phyloP scores from a whole-genome alignment of 2,329 filamentous ascomycete species.

The Chrysoporthe cubensis region DNA sequence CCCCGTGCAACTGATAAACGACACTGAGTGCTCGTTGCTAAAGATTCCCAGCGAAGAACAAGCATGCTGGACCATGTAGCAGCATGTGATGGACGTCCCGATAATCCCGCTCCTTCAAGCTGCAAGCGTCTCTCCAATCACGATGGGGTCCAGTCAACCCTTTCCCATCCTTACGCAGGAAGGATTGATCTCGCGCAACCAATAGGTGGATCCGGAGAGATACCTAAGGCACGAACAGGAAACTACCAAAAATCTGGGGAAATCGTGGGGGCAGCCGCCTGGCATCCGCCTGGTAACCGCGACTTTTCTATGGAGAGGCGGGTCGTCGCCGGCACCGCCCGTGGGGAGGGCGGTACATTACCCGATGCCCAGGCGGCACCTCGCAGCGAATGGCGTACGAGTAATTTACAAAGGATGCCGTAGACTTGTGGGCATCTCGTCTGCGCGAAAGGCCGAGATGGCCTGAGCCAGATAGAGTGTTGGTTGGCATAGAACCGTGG shows the following conservation, averaged over 20 bases:
- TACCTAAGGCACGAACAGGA: not conserved
- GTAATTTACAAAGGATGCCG: not conserved
- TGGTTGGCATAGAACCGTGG: not conserved
- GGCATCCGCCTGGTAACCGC: not conserved
- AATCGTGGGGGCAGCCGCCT: slow-evolving; percentile 8
- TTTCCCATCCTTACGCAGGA: not conserved
- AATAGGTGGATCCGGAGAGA: no score
- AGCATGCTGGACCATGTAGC: not conserved
- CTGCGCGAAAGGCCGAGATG: not conserved
- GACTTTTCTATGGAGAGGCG: not conserved
- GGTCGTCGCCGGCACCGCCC: no score
- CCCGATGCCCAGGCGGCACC: not conserved
- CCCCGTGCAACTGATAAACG: not conserved
- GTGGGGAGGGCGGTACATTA: not conserved
- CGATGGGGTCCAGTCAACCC: not conserved
- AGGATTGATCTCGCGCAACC: no score
- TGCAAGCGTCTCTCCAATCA: no score
- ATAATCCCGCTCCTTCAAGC: not conserved
- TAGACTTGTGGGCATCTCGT: not conserved
- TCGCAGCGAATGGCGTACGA: slow-evolving; percentile 1
- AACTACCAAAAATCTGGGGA: not conserved
- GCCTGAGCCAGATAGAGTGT: not conserved
- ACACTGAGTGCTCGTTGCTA: not conserved
- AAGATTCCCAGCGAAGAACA: no score
- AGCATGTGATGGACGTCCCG: not conserved